A percentile compares a stretch with the other conserved stretches of the same genome.
Conservation (phyloP, 129 eudicot species). For the Lonicera japonica region DNA sequence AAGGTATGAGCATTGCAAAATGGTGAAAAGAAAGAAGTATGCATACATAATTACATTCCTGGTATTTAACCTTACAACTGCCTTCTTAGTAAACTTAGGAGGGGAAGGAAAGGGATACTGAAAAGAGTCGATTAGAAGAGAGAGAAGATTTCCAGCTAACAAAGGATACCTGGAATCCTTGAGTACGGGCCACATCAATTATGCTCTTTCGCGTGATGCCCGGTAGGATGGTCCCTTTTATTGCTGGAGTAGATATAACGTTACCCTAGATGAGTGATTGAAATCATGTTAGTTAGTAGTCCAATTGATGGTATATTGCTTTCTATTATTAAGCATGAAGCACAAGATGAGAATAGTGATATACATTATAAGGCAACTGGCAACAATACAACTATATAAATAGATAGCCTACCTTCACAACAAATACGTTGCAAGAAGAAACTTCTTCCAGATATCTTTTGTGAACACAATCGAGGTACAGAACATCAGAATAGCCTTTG, state of each 20-base stretch:
- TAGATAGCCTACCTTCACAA: slow-evolving; percentile 62
- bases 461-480: slow-evolving; percentile 74
- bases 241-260: slow-evolving; percentile 72
- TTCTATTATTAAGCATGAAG: not conserved
- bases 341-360: too few species aligned
- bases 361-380: too few species aligned
- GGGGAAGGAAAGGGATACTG: too few species aligned
- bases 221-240: slow-evolving; percentile 91
- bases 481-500: slow-evolving; percentile 83
- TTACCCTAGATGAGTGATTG: slow-evolving; percentile 47
- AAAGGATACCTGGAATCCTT: slow-evolving; percentile 92
- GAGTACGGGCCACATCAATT: slow-evolving; percentile 71
- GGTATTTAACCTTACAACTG: too few species aligned
- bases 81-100: too few species aligned
- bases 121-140: too few species aligned
- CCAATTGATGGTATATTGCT: slow-evolving; percentile 1
- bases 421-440: slow-evolving; percentile 85
- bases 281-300: slow-evolving; percentile 13
- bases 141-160: too few species aligned
- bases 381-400: too few species aligned
- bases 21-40: too few species aligned
- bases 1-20: too few species aligned
- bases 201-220: slow-evolving; percentile 95
- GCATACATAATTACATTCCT: too few species aligned
- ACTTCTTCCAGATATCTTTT: slow-evolving; percentile 91